phyloP scores from a whole-genome alignment of 2,329 filamentous ascomycete species.

The Penicillium sp. region DNA sequence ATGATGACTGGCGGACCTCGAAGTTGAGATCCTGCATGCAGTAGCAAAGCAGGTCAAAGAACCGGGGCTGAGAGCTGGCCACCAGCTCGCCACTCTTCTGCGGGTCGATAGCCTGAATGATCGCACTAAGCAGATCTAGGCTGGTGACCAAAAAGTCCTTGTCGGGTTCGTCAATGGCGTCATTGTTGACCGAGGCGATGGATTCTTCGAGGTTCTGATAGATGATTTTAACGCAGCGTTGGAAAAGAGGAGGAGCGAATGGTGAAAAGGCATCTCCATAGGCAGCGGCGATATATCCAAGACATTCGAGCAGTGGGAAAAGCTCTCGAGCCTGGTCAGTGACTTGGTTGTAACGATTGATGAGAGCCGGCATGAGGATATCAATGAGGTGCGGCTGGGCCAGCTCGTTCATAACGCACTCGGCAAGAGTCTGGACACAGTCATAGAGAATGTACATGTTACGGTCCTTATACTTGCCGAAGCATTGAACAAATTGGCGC shows the following conservation, averaged over 20 bases:
- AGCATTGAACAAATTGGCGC: conserved; percentile 85
- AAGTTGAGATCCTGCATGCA: conserved; percentile 89
- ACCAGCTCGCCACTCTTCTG: conserved; percentile 71
- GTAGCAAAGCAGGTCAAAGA: conserved; percentile 84
- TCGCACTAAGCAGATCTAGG: conserved; percentile 83
- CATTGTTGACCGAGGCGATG: conserved; percentile 62
- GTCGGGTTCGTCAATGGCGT: conserved; percentile 69
- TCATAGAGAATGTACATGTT: conserved; percentile 99
- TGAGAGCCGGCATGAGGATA: conserved; percentile 86
- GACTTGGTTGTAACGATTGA: conserved; percentile 80
- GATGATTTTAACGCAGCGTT: conserved; percentile 82
- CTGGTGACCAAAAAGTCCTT: conserved; percentile 97
- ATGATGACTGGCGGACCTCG: conserved; percentile 92
- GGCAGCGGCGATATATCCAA: conserved; percentile 87
- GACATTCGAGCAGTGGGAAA: conserved; percentile 90
- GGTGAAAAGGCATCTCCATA: conserved; percentile 75
- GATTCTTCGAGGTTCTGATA: conserved; percentile 83
- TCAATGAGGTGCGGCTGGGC: conserved; percentile 75
- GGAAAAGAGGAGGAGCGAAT: conserved; percentile 81
- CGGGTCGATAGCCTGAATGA: conserved; percentile 79
- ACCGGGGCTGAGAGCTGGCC: conserved; percentile 65
- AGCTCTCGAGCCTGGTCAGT: conserved; percentile 85
- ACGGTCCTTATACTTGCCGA: conserved; percentile 91
- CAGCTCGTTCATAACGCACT: conserved; percentile 76
- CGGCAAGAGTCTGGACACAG: conserved; percentile 92